Base-by-base conservation (phyloP, 768 basidiomycete genomes). In the Suillus fuscotomentosus region DNA sequence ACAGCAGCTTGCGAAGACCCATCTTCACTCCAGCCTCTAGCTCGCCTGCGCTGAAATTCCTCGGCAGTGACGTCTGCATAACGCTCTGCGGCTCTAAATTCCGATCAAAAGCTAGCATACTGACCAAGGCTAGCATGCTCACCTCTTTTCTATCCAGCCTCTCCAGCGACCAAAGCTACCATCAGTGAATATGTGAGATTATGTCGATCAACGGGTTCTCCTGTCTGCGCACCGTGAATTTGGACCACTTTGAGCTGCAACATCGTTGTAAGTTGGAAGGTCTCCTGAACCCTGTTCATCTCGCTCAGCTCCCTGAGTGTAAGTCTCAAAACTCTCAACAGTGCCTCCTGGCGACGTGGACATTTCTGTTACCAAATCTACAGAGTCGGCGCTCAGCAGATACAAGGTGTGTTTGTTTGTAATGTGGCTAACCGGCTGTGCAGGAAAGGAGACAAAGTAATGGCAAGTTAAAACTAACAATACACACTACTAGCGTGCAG, bases 131-230 rank as follows among this genome's bases (percentile, higher is more conserved):
- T 27, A 31, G 24, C 13, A 17, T 6, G 66, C 77, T 57, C 67
- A 89, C 92, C 92, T 84, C 76, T 94, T 95, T 79, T 95, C 92
- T 63, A 95, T 90, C 92, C 92, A 95, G 7, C 87, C 86, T 72
- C 83, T 85, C 92, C 92, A 95, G 64, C 92, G 81, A 22, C 92
- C 92, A 70, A 94, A 94, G 70, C 92, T 94, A 69, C 10, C 22
- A 43, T 36, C n/a, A 62, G 24, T 61, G 22, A 68, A 61, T 63
- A 66, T 15, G 66, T 61, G n/a, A 59, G 57, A 59, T 59, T 42
- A 17, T 17, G 41, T 27, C 27, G 10, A 54, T 34, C 31, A 31
- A 20, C 11, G 8, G 20, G 47, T 50, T 54, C n/a, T 48, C 63
- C 53, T 66, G 53, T 63, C 22, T 66, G 60, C 80, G 69, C 74